Conservation (phyloP, 495 filamentous ascomycete species). For the Stereocaulon alpinum region DNA sequence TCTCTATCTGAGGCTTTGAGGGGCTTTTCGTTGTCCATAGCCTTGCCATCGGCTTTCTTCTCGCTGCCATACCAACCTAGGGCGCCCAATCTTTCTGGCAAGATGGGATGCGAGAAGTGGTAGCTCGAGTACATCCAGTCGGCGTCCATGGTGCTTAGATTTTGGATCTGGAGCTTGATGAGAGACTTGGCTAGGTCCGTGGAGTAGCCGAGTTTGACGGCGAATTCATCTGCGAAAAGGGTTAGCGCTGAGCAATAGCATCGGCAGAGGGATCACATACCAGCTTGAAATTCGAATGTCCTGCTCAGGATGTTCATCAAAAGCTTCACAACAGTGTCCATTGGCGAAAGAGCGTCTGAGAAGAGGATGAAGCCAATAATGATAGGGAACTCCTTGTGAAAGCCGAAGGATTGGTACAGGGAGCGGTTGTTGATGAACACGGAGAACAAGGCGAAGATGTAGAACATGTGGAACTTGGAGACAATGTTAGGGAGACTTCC, state of each 20-base stretch:
- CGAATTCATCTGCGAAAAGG: slow-evolving; percentile 56
- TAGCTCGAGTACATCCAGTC: slow-evolving; percentile 97
- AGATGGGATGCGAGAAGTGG: slow-evolving; percentile 94
- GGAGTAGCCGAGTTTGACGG: slow-evolving; percentile 74
- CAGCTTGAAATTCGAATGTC: slow-evolving; percentile 90
- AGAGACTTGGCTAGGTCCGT: slow-evolving; percentile 72
- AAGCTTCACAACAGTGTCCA: slow-evolving; percentile 86
- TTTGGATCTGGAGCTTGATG: slow-evolving; percentile 96
- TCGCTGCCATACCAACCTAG: slow-evolving; percentile 68
- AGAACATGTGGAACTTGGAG: slow-evolving; percentile 72
- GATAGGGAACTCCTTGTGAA: slow-evolving; percentile 74
- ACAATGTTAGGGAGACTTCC: neutral
- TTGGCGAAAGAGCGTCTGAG: slow-evolving; percentile 82
- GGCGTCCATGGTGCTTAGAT: slow-evolving; percentile 95
- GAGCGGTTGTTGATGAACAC: slow-evolving; percentile 94
- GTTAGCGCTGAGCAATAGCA: slow-evolving; percentile 17
- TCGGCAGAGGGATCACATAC: slow-evolving; percentile 34
- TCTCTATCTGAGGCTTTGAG: slow-evolving; percentile 49
- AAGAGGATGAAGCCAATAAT: slow-evolving; percentile 96
- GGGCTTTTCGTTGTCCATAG: slow-evolving; percentile 42
- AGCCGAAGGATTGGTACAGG: slow-evolving; percentile 83
- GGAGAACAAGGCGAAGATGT: slow-evolving; percentile 91
- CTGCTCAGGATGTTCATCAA: slow-evolving; percentile 93
- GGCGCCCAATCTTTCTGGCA: slow-evolving; percentile 84
- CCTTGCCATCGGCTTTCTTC: slow-evolving; percentile 37